Evolutionary conservation across 2,329 filamentous ascomycete species (phyloP).

Genomic region (Calonectria multiphialidica): DNA sequence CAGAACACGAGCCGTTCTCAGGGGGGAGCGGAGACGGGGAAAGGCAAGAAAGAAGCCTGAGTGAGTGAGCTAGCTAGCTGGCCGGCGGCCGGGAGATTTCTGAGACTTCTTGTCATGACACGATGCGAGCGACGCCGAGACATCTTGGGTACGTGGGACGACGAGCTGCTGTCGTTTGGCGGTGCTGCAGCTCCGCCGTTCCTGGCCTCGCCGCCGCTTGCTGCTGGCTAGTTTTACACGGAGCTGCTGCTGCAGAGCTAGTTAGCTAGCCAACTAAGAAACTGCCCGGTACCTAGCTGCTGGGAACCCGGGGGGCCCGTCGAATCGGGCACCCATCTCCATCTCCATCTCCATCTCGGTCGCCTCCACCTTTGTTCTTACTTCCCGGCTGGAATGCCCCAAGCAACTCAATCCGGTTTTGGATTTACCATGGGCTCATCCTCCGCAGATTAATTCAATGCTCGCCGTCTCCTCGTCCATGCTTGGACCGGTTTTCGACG

Average conservation of each 20-base stretch:
- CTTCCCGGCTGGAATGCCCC: constrained; percentile 15
- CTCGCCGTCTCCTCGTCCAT: not conserved
- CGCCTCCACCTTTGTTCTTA: not conserved
- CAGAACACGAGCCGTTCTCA: not conserved
- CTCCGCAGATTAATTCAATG: constrained; percentile 18
- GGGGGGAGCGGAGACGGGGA: not conserved
- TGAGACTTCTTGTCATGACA: constrained; percentile 6
- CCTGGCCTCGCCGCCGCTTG: not conserved
- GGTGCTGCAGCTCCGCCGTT: not conserved
- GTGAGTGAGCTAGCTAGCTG: too few relatives aligned
- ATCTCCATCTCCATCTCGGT: constrained; percentile 1
- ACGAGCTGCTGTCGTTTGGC: not conserved
- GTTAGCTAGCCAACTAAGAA: not conserved
- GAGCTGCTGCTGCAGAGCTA: not conserved
- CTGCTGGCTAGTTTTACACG: not conserved
- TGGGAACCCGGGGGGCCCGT: not conserved
- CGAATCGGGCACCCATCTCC: not conserved
- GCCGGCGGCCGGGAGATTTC: constrained; percentile 7
- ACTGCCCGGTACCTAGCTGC: not conserved
- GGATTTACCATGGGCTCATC: constrained; percentile 24
- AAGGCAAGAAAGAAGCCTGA: not conserved
- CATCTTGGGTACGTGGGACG: constrained; percentile 1
- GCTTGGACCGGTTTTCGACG: not conserved
- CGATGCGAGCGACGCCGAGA: constrained; percentile 5
- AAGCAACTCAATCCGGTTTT: constrained; percentile 35